Evolutionary conservation across 345 rosid species (phyloP), one percentile per base, ranked within the genome.

Genomic region (Eucalyptus curtisii): DNA sequence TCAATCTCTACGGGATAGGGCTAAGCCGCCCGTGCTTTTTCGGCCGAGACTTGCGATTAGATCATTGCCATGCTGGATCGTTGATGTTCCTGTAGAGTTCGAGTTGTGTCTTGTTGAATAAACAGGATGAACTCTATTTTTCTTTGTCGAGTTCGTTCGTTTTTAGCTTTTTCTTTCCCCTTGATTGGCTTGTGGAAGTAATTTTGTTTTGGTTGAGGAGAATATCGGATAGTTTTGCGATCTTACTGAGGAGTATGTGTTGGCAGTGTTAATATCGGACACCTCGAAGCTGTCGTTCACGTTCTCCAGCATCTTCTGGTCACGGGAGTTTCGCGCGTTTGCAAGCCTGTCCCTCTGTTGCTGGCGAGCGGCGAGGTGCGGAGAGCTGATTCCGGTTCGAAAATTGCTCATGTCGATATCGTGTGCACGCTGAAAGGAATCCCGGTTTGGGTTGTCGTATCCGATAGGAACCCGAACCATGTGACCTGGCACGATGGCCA

Each of bases 391-490:
- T 47, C 88, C 55, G 40, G 88, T 89, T 53, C 55, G 8, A 89
- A 87, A n/a, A 86, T 80, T 14, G 93, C 91, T 44, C 96, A 97
- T 91, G 97, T 96, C 22, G 97, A 97, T 89, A 82, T 97, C 22
- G 96, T 96, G 0, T 96, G 99, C 80, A 94, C 92, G 66, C 92
- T 96, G 52, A 90, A 92, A 64, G 95, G 91, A 87, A 89, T 25
- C 79, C 97, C 99, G 1, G 97, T 92, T 4, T 98, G 99, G 99
- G 90, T 97, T 50, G 88, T 97, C 31, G 99, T 97, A 37, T 97
- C 99, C 2, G 97, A 97, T 87, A 92, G 99, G 92, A 98, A 98
- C 90, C 98, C 98, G 6, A 92, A 37, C 22, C 95, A 95, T 89
- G 89, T 98, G 76, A 88, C 91, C 10, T 97, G 99, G 99, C 44